A percentile compares a stretch with the other conserved stretches of the same genome.
Evolutionary conservation across 768 basidiomycete species (phyloP).

Genomic region (Auricularia heimuer): DNA sequence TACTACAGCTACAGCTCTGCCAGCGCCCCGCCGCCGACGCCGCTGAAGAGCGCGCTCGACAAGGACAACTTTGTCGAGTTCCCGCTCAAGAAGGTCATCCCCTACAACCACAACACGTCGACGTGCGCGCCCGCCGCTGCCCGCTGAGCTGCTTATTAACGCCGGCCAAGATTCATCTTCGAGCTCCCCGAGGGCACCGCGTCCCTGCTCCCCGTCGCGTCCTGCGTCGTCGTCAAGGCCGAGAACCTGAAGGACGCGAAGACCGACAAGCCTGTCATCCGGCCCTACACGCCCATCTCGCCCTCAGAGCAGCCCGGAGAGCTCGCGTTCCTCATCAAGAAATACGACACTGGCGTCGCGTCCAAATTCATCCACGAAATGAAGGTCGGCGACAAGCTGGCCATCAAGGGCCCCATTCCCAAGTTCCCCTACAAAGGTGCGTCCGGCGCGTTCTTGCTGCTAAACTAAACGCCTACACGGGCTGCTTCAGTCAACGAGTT

Average conservation of each 20-base stretch:
- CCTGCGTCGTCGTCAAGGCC: slow-evolving; percentile 68
- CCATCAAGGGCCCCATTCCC: slow-evolving; percentile 82
- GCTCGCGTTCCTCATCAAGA: slow-evolving; percentile 75
- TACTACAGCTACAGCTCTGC: slow-evolving; percentile 23
- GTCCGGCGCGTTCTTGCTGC: slow-evolving; percentile 9
- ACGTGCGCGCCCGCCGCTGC: slow-evolving; percentile 35
- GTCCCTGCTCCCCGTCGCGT: slow-evolving; percentile 69
- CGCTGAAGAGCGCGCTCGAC: slow-evolving; percentile 58
- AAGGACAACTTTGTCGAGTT: slow-evolving; percentile 70
- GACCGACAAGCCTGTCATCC: slow-evolving; percentile 69
- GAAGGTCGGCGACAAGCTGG: slow-evolving; percentile 69
- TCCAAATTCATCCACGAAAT: slow-evolving; percentile 75
- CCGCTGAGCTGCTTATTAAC: slow-evolving; percentile 1
- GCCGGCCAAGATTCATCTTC: slow-evolving; percentile 54
- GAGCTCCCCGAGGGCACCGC: slow-evolving; percentile 70
- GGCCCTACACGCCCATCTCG: slow-evolving; percentile 92
- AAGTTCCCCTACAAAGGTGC: slow-evolving; percentile 82
- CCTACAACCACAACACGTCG: slow-evolving; percentile 92
- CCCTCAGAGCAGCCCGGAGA: slow-evolving; percentile 64
- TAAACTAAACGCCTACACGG: background rate
- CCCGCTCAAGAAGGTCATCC: slow-evolving; percentile 67
- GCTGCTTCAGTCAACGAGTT: slow-evolving; percentile 62
- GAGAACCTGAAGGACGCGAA: slow-evolving; percentile 63
- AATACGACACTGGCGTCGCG: slow-evolving; percentile 71
- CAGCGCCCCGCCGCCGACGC: slow-evolving; percentile 41